Conservation (phyloP, 495 filamentous ascomycete genomes). For the Tetracladium marchalianum region DNA sequence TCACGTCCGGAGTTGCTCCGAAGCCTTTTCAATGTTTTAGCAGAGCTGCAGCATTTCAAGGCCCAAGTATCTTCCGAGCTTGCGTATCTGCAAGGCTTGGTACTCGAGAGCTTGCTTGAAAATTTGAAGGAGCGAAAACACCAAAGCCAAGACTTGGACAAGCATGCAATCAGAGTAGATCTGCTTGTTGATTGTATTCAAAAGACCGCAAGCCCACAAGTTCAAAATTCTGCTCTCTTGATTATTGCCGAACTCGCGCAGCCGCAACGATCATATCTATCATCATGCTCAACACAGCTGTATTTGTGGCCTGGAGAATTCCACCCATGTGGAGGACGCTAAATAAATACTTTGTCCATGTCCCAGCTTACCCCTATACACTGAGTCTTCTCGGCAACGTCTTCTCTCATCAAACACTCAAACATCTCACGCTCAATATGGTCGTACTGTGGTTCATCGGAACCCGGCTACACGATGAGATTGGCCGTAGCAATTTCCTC, state of each 20-base stretch:
- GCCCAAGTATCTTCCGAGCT: conserved; percentile 61
- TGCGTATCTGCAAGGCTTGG: conserved; percentile 74
- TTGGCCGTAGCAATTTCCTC: conserved; percentile 78
- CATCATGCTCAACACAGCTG: conserved; percentile 50
- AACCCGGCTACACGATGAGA: conserved; percentile 63
- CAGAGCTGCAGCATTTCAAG: conserved; percentile 75
- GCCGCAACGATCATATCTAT: conserved; percentile 65
- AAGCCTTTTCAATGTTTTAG: conserved; percentile 69
- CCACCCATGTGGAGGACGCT: conserved; percentile 63
- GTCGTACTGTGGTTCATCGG: conserved; percentile 40
- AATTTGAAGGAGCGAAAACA: conserved; percentile 68
- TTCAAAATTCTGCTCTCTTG: conserved; percentile 86
- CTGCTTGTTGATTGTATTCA: conserved; percentile 86
- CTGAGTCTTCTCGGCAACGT: conserved; percentile 55
- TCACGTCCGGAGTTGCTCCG: conserved; percentile 62
- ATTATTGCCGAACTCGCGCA: conserved; percentile 77
- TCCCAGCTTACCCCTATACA: conserved; percentile 58
- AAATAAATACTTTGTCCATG: conserved; percentile 68
- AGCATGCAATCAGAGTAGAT: conserved; percentile 68
- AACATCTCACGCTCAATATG: conserved; percentile 69
- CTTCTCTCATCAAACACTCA: conserved; percentile 67
- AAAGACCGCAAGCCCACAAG: conserved; percentile 74
- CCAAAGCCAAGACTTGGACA: conserved; percentile 54
- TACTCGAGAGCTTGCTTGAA: conserved; percentile 63
- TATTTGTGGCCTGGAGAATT: conserved; percentile 56